A percentile compares a stretch with the other conserved stretches of the same genome.
Conservation (phyloP, 2,329 filamentous ascomycete species). For the Botrytis byssoidea region DNA sequence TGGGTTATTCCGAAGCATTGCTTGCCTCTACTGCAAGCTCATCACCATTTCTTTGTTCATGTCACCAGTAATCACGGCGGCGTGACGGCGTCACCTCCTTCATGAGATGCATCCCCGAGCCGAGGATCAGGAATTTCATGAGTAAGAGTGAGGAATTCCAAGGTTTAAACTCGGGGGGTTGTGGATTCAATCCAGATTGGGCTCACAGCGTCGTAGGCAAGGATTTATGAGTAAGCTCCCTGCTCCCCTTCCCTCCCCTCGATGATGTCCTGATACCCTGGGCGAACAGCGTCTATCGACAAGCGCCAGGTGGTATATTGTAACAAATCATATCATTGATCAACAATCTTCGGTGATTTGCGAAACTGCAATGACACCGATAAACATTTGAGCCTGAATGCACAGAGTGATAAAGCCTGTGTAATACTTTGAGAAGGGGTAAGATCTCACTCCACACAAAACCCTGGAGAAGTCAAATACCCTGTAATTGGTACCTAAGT, state of each 20-base stretch:
- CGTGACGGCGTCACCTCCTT: background rate
- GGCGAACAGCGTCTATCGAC: conserved; percentile 12
- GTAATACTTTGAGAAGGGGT: background rate
- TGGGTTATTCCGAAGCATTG: background rate
- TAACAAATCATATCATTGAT: conserved; percentile 1
- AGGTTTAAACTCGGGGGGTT: conserved; percentile 2
- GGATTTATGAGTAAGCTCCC: background rate
- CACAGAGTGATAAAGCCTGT: background rate
- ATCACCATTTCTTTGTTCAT: background rate
- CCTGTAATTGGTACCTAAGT: background rate
- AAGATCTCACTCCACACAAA: conserved; percentile 1
- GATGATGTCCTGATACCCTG: background rate
- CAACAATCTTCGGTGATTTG: background rate
- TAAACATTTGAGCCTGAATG: background rate
- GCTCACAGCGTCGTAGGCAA: background rate
- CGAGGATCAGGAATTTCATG: background rate
- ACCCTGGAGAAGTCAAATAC: background rate
- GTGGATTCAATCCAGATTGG: conserved; percentile 5
- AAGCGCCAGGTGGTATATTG: background rate
- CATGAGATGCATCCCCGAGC: conserved; percentile 5
- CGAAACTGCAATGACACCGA: background rate
- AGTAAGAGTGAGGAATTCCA: background rate
- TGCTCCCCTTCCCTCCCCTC: background rate
- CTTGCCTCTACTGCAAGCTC: background rate
- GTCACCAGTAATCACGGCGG: background rate